Base-by-base conservation (phyloP, 345 rosid genomes). In the Corchorus capsularis region DNA sequence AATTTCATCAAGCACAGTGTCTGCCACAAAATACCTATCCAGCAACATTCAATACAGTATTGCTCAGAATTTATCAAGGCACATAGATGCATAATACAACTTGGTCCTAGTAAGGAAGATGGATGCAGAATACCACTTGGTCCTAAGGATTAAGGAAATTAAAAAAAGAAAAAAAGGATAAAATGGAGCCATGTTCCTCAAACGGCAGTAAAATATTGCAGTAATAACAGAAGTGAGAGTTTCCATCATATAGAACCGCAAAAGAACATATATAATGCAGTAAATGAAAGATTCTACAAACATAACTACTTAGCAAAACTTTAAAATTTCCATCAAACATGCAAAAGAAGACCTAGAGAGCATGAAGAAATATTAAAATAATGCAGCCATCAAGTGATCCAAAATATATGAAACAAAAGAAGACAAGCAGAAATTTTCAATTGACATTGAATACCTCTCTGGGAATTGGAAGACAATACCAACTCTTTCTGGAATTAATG, bases 391-490 rank as follows among this genome's bases (percentile, higher is more conserved):
- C 32, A 61, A 61, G 68, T 60, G 32, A 73, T 50, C 69, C 8
- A 47, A 73, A 61, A 22, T 49, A 37, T 45, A 43, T 27, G 55
- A 72, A 57, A 27, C 57, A 49, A 47, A 49, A 39, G 4, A 69
- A 27, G 72, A 27, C 43, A 50, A 69, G 27, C 37, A 49, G 4
- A 34, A 72, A 3, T 60, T 8, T 61, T 27, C 46, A 73, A 22
- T 56, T 73, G 46, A 47, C 37, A 55, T 60, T 46, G 5, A 39
- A 3, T 85, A 95, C 97, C 98, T 92, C 89, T 95, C 98, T 0
- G 98, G 98, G 81, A 94, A 93, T 78, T 95, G 99, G 79, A 93
- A 95, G 76, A 95, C 93, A 61, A 95, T 95, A 57, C 97, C 98
- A 62, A 95, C 98, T 71, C 85, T 95, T 79, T 89, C 92, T 4